Evolutionary conservation across 371 early-diverging fungal species (phyloP).

Genomic region (Mortierella sp.): DNA sequence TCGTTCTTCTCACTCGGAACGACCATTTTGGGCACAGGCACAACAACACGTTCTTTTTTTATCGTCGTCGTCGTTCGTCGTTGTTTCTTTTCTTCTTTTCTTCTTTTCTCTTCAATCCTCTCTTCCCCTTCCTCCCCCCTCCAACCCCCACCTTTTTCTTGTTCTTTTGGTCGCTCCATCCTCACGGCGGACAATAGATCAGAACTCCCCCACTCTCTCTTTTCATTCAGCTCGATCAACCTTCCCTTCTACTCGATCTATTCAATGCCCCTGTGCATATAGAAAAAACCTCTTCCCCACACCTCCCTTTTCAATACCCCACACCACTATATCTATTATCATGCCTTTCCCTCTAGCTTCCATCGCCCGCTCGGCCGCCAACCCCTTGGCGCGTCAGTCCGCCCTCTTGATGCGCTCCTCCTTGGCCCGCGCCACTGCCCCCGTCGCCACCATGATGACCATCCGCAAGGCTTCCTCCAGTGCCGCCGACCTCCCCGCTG

Average conservation of each 20-base stretch:
- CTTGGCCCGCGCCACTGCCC: slow-evolving; percentile 31
- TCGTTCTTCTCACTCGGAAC: too few species aligned
- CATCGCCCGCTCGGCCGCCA: slow-evolving; percentile 26
- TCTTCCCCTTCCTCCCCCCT: background rate
- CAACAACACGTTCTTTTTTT: too few species aligned
- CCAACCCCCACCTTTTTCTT: background rate
- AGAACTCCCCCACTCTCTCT: background rate
- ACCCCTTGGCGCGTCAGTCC: slow-evolving; percentile 37
- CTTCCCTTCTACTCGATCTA: background rate
- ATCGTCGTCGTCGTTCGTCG: background rate
- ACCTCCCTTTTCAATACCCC: background rate
- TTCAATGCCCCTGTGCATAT: slow-evolving; percentile 7
- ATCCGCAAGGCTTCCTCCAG: slow-evolving; percentile 34
- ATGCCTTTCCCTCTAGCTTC: slow-evolving; percentile 52
- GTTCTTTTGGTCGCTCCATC: slow-evolving; percentile 6
- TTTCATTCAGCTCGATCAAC: background rate
- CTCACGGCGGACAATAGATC: background rate
- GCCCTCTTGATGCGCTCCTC: slow-evolving; percentile 41
- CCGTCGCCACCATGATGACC: slow-evolving; percentile 37
- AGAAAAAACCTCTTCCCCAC: background rate
- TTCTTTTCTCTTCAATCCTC: slow-evolving; percentile 8
- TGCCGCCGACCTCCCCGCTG: slow-evolving; percentile 25
- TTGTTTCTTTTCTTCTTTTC: background rate
- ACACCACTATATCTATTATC: slow-evolving; percentile 1
- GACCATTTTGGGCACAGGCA: too few species aligned